Evolutionary conservation across 331 rosid genomes (phyloP).

Genomic region (Malus hybrid): DNA sequence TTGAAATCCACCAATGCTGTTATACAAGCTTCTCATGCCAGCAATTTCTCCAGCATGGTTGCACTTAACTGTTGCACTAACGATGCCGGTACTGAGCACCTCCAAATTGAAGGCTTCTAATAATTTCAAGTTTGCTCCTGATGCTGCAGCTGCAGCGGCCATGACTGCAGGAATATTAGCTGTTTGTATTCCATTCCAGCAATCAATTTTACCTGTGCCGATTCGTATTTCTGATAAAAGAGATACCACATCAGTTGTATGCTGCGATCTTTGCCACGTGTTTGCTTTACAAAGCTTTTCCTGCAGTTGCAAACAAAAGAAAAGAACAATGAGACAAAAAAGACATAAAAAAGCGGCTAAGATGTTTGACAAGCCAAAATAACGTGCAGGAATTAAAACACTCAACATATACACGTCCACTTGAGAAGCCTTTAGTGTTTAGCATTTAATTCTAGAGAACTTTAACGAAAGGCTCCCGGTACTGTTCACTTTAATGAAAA

Average conservation of each 20-base stretch:
- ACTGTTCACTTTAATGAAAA: too few species aligned
- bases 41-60: conserved; percentile 98
- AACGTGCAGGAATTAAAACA: neutral
- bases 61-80: conserved; percentile 93
- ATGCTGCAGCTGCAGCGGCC: conserved; percentile 98
- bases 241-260: conserved; percentile 85
- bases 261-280: conserved; percentile 91
- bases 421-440: neutral
- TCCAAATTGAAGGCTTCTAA: conserved; percentile 92
- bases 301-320: conserved; percentile 33
- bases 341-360: conserved; percentile 1
- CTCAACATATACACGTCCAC: neutral
- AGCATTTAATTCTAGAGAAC: neutral
- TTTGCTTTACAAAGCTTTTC: conserved; percentile 92
- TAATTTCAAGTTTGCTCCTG: conserved; percentile 83
- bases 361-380: neutral
- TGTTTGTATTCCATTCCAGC: conserved; percentile 75
- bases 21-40: conserved; percentile 97
- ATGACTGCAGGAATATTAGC: conserved; percentile 92
- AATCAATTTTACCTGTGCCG: conserved; percentile 85
- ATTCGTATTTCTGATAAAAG: conserved; percentile 91
- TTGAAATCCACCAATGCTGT: conserved; percentile 96
- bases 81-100: conserved; percentile 90
- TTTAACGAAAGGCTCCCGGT: too few species aligned
- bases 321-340: neutral